Base-by-base conservation (phyloP, 805 yeast species). In the Myxozyma geophila region DNA sequence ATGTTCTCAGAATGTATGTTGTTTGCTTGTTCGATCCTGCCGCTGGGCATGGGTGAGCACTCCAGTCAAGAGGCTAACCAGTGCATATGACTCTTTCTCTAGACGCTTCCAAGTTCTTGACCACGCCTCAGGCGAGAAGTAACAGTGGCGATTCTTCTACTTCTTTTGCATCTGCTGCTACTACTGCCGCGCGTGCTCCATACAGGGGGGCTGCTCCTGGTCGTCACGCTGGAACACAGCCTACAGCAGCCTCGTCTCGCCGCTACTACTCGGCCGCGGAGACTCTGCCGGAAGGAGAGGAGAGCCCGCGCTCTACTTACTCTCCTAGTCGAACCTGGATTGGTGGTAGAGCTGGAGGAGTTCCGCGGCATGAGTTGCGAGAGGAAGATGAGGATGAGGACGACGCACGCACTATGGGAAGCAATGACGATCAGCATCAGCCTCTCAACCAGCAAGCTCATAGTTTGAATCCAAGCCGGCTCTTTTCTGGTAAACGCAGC, bases 31-130 rank as follows among this genome's bases (percentile, higher is more conserved):
- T 17, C 35, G 15, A 8, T 4, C 41, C 44, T 10, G 51, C 54
- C 33, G n/a, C 19, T 37, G 33, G 7, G 21, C 44, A 37, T 12
- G 12, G 3, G 12, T 12, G 35, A 21, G 13, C 10, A 17, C 35
- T 50, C 47, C 28, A 5, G 5, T 28, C 28, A 28, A 3, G 33
- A 37, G n/a, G 44, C 57, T 53, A 41, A 53, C 57, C 28, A 28
- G 28, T 28, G 28, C 28, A 28, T 28, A 28, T 28, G 28, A 21
- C 7, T 19, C 23, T 12, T 19, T 33, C 39, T 36, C 35, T 54
- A 63, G 67, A 63, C 60, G 67, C 67, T 13, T 60, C 67, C 43
- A 63, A 63, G 61, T 63, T 63, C 59, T 53, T 63, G 58, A 28
- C 67, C 44, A 44, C 62, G 15, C 49, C 63, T 19, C 61, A 59